Evolutionary conservation across 2,329 filamentous ascomycete species (phyloP), one percentile per base, ranked within the genome.

Genomic region (Colletotrichum eremochloae): DNA sequence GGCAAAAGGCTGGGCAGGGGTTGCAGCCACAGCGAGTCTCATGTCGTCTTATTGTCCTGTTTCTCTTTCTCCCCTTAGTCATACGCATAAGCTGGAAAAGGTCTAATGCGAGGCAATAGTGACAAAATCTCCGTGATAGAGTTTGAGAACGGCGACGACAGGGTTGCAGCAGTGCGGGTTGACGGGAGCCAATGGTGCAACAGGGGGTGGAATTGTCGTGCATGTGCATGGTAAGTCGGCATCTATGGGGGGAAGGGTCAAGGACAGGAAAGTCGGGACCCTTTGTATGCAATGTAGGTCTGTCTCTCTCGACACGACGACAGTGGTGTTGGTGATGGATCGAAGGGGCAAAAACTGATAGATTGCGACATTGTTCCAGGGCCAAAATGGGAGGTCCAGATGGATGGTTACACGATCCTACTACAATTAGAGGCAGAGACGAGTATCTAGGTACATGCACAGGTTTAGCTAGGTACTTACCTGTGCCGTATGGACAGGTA

Each of bases 141-240:
- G 46, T 53, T 63, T 63, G 31, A 46, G 18, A 18, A 15, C 33
- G 55, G 36, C 62, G 48, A 20, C 48, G 18, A 33, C 62, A 68
- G 29, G 66, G 58, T 60, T 52, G 61, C 62, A 42, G 33, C 46
- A 48, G 46, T 29, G 33, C 46, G 40, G 46, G 12, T 14, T 24
- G 31, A 36, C 14, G n/a, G 60, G 33, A 40, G 14, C 44, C 24
- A 20, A 33, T 44, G 48, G 57, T 11, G 48, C 12, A 33, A 44
- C 29, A 33, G 42, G 53, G 62, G 48, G 18, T n/a, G 46, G 46
- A 31, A 64, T 55, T 63, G 36, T 24, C 60, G 62, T 55, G 48
- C 18, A 38, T 63, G 61, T 63, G 62, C 48, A 64, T 33, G 24
- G 24, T 24, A 24, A 24, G 24, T 24, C 24, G 24, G 24, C 24